Evolutionary conservation across 208 protist genomes (phyloP).

Genomic region (Wallacemonas sp.): DNA sequence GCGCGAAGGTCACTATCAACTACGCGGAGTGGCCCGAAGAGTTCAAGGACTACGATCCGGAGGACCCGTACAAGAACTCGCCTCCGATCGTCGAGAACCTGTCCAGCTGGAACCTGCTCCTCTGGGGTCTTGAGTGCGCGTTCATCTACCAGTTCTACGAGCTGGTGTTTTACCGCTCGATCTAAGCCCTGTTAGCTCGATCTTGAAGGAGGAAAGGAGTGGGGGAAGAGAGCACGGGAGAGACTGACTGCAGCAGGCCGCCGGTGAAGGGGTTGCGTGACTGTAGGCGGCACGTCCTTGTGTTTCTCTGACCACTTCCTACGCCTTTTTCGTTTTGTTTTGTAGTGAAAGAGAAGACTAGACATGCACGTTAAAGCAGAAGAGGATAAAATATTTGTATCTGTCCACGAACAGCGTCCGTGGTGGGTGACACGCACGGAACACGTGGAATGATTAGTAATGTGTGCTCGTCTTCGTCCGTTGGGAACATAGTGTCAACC

Average conservation of each 20-base stretch:
- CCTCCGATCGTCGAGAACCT: constrained; percentile 86
- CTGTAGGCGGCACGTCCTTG: too few species aligned
- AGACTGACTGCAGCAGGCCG: too few species aligned
- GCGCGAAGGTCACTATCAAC: constrained; percentile 86
- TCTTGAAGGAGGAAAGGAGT: too few species aligned
- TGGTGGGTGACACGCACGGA: background rate
- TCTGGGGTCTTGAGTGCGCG: constrained; percentile 84
- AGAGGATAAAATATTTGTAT: too few species aligned
- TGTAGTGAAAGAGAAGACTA: background rate
- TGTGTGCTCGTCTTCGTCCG: constrained; percentile 3
- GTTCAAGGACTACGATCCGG: constrained; percentile 89
- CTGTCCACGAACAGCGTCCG: too few species aligned
- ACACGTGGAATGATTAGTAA: background rate
- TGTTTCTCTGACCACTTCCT: too few species aligned
- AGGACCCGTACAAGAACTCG: constrained; percentile 92
- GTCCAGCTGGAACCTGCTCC: constrained; percentile 87
- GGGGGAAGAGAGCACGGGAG: too few species aligned
- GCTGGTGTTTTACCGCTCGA: constrained; percentile 84
- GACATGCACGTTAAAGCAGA: too few species aligned
- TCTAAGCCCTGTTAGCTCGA: constrained; percentile 41
- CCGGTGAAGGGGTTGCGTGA: too few species aligned
- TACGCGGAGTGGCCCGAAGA: constrained; percentile 88
- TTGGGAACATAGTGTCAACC: constrained; percentile 7
- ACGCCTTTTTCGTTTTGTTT: constrained; percentile 7
- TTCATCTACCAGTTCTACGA: constrained; percentile 93